phyloP scores from a whole-genome alignment of 2,329 filamentous ascomycete genomes.

The Aaosphaeria arxii region DNA sequence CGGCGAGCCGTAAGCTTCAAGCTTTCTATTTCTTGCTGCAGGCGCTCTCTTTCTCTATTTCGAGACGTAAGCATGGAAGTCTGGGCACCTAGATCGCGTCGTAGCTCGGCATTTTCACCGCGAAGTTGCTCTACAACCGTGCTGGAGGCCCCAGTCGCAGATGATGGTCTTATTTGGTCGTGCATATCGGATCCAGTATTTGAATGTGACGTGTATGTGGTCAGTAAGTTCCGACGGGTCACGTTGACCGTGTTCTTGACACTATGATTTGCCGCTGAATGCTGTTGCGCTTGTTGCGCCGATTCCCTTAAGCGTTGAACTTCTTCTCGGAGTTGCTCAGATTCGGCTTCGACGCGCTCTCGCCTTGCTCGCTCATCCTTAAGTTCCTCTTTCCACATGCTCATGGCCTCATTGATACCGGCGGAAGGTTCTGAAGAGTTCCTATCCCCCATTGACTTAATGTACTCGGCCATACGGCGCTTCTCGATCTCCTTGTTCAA shows the following conservation, averaged over 20 bases:
- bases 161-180: constrained; percentile 22
- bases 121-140: constrained; percentile 82
- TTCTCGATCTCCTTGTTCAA: constrained; percentile 81
- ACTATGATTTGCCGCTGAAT: constrained; percentile 35
- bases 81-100: constrained; percentile 90
- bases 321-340: constrained; percentile 79
- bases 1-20: constrained; percentile 84
- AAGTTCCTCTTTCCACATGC: constrained; percentile 93
- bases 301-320: constrained; percentile 64
- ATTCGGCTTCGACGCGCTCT: constrained; percentile 88
- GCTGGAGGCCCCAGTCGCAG: constrained; percentile 50
- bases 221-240: constrained; percentile 36
- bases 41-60: constrained; percentile 88
- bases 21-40: constrained; percentile 97
- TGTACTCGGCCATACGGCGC: constrained; percentile 77
- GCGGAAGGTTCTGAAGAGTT: constrained; percentile 35
- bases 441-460: constrained; percentile 59
- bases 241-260: constrained; percentile 36
- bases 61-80: constrained; percentile 96
- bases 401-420: constrained; percentile 45
- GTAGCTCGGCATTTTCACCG: constrained; percentile 88
- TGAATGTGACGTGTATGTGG: constrained; percentile 35
- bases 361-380: constrained; percentile 87
- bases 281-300: constrained; percentile 26
- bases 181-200: constrained; percentile 41